Evolutionary conservation across 495 filamentous ascomycete species (phyloP).

Genomic region (Bryoglossum gracile): DNA sequence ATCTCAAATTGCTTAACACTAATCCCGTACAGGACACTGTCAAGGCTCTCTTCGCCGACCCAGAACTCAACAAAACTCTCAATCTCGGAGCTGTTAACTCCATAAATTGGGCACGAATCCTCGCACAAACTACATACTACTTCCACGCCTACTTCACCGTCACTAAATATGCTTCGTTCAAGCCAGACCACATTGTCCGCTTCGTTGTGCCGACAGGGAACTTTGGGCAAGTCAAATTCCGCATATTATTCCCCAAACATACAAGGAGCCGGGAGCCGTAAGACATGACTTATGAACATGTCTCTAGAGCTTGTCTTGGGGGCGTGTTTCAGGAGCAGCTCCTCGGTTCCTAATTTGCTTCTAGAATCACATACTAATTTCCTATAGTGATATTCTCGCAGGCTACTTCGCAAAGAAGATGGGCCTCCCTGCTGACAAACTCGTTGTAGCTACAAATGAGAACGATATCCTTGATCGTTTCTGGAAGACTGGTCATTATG

Average conservation of each 20-base stretch:
- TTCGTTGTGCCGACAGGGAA: constrained; percentile 88
- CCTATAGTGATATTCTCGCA: constrained; percentile 86
- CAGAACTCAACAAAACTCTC: constrained; percentile 61
- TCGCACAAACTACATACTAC: constrained; percentile 92
- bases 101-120: constrained; percentile 85
- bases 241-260: too few relatives aligned
- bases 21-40: constrained; percentile 89
- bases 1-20: constrained; percentile 2
- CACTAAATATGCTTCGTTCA: constrained; percentile 40
- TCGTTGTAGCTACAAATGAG: constrained; percentile 85
- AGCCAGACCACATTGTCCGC: constrained; percentile 54
- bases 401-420: constrained; percentile 88
- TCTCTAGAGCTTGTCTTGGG: too few relatives aligned
- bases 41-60: constrained; percentile 83
- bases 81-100: constrained; percentile 83
- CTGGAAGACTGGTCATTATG: constrained; percentile 74
- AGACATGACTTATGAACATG: too few relatives aligned
- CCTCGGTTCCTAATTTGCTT: too few relatives aligned
- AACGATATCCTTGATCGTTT: constrained; percentile 87
- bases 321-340: too few relatives aligned
- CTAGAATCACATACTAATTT: too few relatives aligned
- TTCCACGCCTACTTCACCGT: constrained; percentile 85
- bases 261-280: too few relatives aligned
- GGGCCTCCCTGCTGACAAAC: constrained; percentile 77
- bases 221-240: too few relatives aligned